Base-by-base conservation (phyloP, 768 basidiomycete species). In the Suillus brevipes region DNA sequence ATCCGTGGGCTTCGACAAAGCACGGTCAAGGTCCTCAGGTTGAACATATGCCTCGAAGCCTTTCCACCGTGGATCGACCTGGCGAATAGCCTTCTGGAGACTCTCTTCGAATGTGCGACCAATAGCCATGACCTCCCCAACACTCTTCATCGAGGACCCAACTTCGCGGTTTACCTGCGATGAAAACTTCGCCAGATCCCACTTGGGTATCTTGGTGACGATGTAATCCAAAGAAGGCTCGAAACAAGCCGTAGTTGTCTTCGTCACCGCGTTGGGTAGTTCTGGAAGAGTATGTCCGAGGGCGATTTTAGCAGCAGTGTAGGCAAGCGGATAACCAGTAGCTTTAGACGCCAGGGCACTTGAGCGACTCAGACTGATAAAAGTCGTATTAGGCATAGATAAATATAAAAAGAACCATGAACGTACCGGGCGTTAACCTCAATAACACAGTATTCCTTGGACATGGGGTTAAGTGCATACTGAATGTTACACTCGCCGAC, bases 71-170 rank as follows among this genome's bases (percentile, higher is more conserved):
- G 97, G 97, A 77, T 99, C 97, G 43, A 99, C 92, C 82, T 97
- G 95, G 67, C 97, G 91, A 66, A 99, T 92, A 57, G 97, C 97
- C 79, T 99, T 99, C 77, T 99, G 97, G 73, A 99, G 83, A 72
- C 92, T 94, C 77, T 99, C 97, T 78, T 99, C 97, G 71, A 98
- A 99, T 1, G 97, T 99, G 69, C 97, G 91, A 43, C 97, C 97
- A 71, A 99, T 98, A 69, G 97, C 97, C 97, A 99, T 99, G 74
- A 99, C 97, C 78, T 99, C 97, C 62, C 97, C 97, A 62, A 99
- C 97, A 18, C 94, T 95, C 79, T 99, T 99, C 97, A 99, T 99
- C 20, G 97, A 88, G 3, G 96, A 98, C 31, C 97, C 97, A 61
- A 99, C 89, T 74, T 94, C 89, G 67, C 97, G 90, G 74, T 97